Evolutionary conservation across 2,329 filamentous ascomycete genomes (phyloP).

Genomic region (Pseudogymnoascus sp.): DNA sequence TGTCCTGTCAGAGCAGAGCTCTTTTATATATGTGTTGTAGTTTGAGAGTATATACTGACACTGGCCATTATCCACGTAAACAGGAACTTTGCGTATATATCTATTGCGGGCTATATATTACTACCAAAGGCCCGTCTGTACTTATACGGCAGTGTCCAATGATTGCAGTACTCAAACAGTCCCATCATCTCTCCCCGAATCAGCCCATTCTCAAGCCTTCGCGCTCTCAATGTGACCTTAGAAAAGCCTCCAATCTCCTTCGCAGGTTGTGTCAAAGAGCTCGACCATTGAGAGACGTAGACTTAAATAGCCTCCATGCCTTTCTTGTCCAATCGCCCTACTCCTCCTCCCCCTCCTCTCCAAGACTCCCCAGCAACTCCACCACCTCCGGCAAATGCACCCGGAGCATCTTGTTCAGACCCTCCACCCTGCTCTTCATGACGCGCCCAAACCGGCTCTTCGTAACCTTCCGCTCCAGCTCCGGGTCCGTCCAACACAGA

Average conservation of each 20-base stretch:
- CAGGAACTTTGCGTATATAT: neutral
- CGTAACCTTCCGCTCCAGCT: constrained; percentile 48
- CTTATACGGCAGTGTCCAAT: neutral
- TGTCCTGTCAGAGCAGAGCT: too few species aligned
- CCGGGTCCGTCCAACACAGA: constrained; percentile 61
- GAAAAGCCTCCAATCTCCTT: too few species aligned
- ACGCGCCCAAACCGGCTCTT: constrained; percentile 55
- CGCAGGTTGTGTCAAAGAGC: too few species aligned
- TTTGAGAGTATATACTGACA: neutral
- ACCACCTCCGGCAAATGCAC: constrained; percentile 43
- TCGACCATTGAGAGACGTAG: too few species aligned
- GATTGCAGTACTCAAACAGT: neutral
- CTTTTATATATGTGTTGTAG: neutral
- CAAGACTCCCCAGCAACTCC: constrained; percentile 37
- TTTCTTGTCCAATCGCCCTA: constrained; percentile 1
- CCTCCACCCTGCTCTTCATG: constrained; percentile 39
- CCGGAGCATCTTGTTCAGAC: constrained; percentile 49
- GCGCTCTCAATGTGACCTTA: too few species aligned
- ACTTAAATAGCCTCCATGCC: too few species aligned
- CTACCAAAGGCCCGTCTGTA: neutral
- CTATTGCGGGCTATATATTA: neutral
- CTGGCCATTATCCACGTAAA: neutral
- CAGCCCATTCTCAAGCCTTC: neutral
- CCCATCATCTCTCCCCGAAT: neutral
- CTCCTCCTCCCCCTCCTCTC: constrained; percentile 14